Evolutionary conservation across 2,329 filamentous ascomycete species (phyloP), one percentile per base, ranked within the genome.

Genomic region (Zymoseptoria brevis): DNA sequence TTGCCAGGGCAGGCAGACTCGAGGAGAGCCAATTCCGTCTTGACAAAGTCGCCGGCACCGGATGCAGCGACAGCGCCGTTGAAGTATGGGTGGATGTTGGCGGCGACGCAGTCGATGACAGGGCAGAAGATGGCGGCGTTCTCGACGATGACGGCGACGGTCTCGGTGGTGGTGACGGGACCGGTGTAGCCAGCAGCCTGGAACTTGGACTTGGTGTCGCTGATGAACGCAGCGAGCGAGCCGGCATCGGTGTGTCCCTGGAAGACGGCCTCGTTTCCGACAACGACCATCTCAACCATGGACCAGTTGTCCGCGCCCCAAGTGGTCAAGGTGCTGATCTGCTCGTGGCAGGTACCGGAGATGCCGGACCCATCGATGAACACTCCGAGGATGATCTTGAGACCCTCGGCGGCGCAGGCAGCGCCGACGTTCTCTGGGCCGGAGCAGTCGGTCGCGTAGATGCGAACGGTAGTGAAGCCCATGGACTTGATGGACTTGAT

Each of bases 31-130:
- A 96, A 83, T 81, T 96, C 86, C 68, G 80, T 72, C 65, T 80
- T 77, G 68, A 92, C 88, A 74, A 96, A 96, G 56, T 78, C 73
- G 72, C 93, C 93, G 57, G 92, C 91, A 55, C 82, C 71, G 3
- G 76, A 69, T 61, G 91, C 83, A 22, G 76, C 71, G 64, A 87
- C 81, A 60, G 82, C 78, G 52, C 84, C 73, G 81, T 95, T 95
- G 87, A 96, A 97, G 87, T 88, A 96, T 67, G 92, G 86, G 80
- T 97, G 92, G 70, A 95, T 85, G 82, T 96, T 96, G 76, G 85
- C 86, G 75, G 87, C 89, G 45, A 90, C 82, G 62, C 95, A 79
- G 72, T 96, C 91, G 60, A 96, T 81, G 68, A 81, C 82, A 41
- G 71, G 68, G 82, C 93, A 96, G 63, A 96, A 81, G 54, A 75